Evolutionary conservation across 2,329 filamentous ascomycete species (phyloP).

Genomic region (Colletotrichum sp.): DNA sequence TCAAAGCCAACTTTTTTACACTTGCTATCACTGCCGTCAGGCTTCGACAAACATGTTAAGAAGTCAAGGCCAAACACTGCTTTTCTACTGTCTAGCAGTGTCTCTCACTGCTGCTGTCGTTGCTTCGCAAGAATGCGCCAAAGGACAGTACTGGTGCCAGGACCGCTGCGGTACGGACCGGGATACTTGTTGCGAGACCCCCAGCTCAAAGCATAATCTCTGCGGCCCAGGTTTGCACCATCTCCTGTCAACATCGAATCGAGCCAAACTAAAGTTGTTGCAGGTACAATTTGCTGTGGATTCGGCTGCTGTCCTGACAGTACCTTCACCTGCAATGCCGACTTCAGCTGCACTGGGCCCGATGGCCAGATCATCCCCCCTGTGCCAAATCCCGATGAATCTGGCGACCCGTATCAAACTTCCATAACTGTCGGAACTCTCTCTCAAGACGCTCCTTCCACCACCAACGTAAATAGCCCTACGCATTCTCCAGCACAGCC

Average conservation of each 20-base stretch:
- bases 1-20: too few species aligned
- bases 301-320: background rate
- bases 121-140: background rate
- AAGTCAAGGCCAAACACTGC: background rate
- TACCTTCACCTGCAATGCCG: background rate
- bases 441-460: accelerated
- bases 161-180: background rate
- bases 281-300: background rate
- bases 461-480: accelerated
- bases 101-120: accelerated
- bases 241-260: accelerated
- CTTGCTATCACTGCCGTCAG: too few species aligned
- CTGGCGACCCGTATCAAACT: background rate
- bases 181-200: background rate
- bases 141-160: background rate
- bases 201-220: background rate
- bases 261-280: accelerated
- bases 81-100: background rate
- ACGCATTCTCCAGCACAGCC: background rate
- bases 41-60: background rate
- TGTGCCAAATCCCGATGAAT: background rate
- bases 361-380: background rate
- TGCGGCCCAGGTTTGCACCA: background rate
- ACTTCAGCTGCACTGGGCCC: background rate
- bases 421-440: too few species aligned